Evolutionary conservation across 345 rosid genomes (phyloP), one percentile per base, ranked within the genome.

Genomic region (Bruguiera sexangula): DNA sequence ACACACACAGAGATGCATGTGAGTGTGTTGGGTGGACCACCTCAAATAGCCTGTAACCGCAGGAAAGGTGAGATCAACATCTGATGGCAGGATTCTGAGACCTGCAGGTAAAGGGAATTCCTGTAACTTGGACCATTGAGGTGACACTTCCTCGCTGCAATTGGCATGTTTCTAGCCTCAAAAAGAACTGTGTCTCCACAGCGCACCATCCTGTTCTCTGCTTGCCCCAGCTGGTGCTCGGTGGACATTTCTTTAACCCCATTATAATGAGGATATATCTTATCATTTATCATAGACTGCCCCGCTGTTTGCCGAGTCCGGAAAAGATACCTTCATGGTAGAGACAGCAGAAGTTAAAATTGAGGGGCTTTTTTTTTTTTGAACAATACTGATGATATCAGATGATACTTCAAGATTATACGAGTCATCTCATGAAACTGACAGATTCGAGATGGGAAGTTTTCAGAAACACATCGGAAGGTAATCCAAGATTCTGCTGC

Each of bases 11-110:
- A 55, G 10, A 55, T 19, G 74, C 82, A 69, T 73, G 82, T 75
- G 82, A 72, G 26, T 32, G 21, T 59, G 82, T 73, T 53, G 76
- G 80, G 69, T 67, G 78, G 78, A 72, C 77, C 77, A 75, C 65
- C 65, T 10, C 54, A 24, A 43, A 65, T 46, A 18, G 29, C 37
- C 72, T 29, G 67, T n/a, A 24, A 18, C 61, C 62, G 37, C 34
- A 58, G 52, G 63, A 24, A 48, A 65, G 24, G 70, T 65, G 71
- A 46, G 67, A 71, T 72, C 75, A 69, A 43, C 73, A 69, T 71
- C 73, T 13, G 24, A 57, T 65, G 65, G 56, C 69, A 51, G 65
- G 55, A 43, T 18, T 39, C 51, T 7, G 51, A 16, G 37, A 68
- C 29, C 43, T 46, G 54, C 59, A 19, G 58, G 29, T 53, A 4